Evolutionary conservation across 257 asterid genomes (phyloP).

Genomic region (Hygrophila difformis): DNA sequence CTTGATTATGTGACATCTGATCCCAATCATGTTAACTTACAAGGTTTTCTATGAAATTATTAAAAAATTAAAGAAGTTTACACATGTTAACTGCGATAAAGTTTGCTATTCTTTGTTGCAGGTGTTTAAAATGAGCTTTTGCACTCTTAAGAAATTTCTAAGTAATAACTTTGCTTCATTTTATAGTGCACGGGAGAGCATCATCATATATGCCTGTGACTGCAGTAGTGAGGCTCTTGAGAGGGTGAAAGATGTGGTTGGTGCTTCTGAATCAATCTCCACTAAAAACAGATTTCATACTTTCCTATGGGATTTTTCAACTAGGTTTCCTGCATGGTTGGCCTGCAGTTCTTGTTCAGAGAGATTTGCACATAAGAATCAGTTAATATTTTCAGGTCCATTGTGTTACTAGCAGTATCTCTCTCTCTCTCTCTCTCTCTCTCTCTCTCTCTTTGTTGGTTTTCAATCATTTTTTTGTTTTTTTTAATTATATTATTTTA

Average conservation of each 20-base stretch:
- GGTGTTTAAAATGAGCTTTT: neutral
- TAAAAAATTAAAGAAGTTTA: neutral
- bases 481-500: no score
- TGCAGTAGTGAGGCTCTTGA: slow-evolving; percentile 83
- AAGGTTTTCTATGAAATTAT: neutral
- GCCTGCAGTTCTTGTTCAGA: slow-evolving; percentile 44
- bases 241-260: slow-evolving; percentile 58
- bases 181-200: slow-evolving; percentile 48
- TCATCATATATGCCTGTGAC: slow-evolving; percentile 69
- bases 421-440: no score
- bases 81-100: neutral
- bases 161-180: slow-evolving; percentile 6
- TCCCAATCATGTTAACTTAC: no score
- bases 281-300: slow-evolving; percentile 39
- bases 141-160: neutral
- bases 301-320: slow-evolving; percentile 70
- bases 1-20: no score
- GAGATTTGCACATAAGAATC: slow-evolving; percentile 22
- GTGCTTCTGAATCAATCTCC: slow-evolving; percentile 36
- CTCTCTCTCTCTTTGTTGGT: no score
- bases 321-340: slow-evolving; percentile 69
- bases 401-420: slow-evolving; percentile 6
- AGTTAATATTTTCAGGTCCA: slow-evolving; percentile 31
- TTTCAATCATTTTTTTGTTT: neutral
- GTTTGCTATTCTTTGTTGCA: neutral